Evolutionary conservation across 768 basidiomycete genomes (phyloP).

Genomic region (Tylopilus sp.): DNA sequence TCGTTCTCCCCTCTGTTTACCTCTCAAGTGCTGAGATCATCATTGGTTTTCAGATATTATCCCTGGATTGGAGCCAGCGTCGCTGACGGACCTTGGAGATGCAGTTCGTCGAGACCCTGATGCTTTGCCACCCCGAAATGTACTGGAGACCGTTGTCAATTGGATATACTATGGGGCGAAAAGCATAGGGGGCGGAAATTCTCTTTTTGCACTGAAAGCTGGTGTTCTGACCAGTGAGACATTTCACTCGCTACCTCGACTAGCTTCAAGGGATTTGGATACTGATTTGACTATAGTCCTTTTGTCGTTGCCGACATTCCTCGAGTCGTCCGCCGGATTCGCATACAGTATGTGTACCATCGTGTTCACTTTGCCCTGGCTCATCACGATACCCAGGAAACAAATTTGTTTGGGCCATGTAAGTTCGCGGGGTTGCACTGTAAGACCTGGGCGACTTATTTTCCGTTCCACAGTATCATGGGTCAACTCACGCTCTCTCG

Average conservation of each 20-base stretch:
- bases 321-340: conserved; percentile 50
- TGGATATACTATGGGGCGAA: conserved; percentile 39
- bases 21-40: neutral
- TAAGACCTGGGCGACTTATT: neutral
- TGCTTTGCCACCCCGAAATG: conserved; percentile 64
- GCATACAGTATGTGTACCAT: conserved; percentile 48
- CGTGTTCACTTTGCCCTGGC: conserved; percentile 1
- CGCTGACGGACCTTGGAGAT: conserved; percentile 49
- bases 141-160: conserved; percentile 49
- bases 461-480: conserved; percentile 50
- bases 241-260: neutral
- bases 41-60: conserved; percentile 41
- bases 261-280: neutral
- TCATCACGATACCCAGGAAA: conserved; percentile 40
- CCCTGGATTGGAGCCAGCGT: conserved; percentile 48
- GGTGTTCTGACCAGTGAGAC: conserved; percentile 55
- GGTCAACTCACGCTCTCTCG: conserved; percentile 68
- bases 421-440: conserved; percentile 16
- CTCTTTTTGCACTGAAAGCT: conserved; percentile 69
- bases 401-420: conserved; percentile 72
- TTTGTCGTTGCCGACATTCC: conserved; percentile 56
- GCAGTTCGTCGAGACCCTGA: conserved; percentile 67
- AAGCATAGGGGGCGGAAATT: conserved; percentile 53
- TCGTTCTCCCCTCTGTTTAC: neutral
- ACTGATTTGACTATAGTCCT: conserved; percentile 37